Conservation (phyloP, 805 yeast genomes). For the Candida chilensis region DNA sequence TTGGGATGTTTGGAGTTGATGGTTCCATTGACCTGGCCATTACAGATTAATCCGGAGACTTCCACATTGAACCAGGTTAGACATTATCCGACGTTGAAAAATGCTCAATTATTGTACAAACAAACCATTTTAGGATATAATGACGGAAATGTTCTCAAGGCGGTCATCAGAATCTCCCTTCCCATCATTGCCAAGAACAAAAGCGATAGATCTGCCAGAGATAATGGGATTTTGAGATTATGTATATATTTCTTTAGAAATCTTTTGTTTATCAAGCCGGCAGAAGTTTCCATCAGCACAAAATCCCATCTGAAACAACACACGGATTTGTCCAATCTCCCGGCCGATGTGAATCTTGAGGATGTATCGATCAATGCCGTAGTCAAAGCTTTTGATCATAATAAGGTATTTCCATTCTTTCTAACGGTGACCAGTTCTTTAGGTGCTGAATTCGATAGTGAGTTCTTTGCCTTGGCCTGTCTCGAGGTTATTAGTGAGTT, state of each 20-base stretch:
- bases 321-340: conserved; percentile 38
- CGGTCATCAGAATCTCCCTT: conserved; percentile 60
- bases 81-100: conserved; percentile 50
- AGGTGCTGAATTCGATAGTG: conserved; percentile 52
- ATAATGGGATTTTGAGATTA: conserved; percentile 62
- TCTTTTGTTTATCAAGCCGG: conserved; percentile 68
- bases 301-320: too few relatives aligned
- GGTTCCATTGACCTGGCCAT: conserved; percentile 83
- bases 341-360: conserved; percentile 46
- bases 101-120: conserved; percentile 66
- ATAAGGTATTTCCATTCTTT: conserved; percentile 65
- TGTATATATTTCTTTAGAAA: conserved; percentile 72
- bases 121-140: conserved; percentile 48
- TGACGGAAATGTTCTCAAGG: conserved; percentile 55
- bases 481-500: conserved; percentile 64
- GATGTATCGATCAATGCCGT: conserved; percentile 62
- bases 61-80: conserved; percentile 48
- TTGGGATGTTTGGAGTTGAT: conserved; percentile 69
- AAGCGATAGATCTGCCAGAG: conserved; percentile 56
- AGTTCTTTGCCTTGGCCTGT: conserved; percentile 50
- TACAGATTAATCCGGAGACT: conserved; percentile 50
- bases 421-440: conserved; percentile 63
- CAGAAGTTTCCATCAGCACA: conserved; percentile 39
- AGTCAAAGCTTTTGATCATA: conserved; percentile 48
- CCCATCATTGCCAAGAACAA: conserved; percentile 45